Evolutionary conservation across 2,329 filamentous ascomycete species (phyloP), one percentile per base, ranked within the genome.

Genomic region (Sporothrix curviconia): DNA sequence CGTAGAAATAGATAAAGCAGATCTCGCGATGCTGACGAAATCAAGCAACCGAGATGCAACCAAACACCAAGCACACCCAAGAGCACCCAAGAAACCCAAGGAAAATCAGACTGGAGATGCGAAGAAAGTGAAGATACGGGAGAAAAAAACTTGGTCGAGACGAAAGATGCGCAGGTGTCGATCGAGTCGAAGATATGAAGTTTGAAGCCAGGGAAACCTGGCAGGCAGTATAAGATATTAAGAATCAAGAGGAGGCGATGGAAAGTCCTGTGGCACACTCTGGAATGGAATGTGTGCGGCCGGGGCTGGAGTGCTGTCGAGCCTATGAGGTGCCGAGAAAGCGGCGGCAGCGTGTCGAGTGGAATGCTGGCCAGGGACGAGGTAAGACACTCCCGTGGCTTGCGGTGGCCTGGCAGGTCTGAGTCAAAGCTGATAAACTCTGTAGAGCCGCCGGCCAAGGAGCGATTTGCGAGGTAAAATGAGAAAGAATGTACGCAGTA

Each of bases 231-330:
- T 55, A 44, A 36, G 37, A 12, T 19, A 47, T 39, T 47, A 37
- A 47, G 19, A 37, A 34, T 28, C 22, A 55, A 49, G 32, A 4
- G 14, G 51, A 36, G 7, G 39, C 11, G 25, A 28, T 24, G 42
- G 42, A n/a, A 30, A 28, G 6, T 50, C 25, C 32, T 51, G 44
- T 28, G 54, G 36, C 49, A 24, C 17, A 14, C 22, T 25, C 55
- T 57, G 58, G 55, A 60, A 60, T 60, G 58, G 5, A 44, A 43
- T 40, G 37, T 17, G 37, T n/a, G 36, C 7, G n/a, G 36, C n/a
- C 30, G 56, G 43, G 43, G 44, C 30, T 36, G 32, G 43, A 28
- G 19, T 28, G 56, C 11, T 14, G 30, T 40, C 42, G 40, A 39
- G 56, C 42, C n/a, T 46, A 28, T 17, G 30, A 28, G 9, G 42